Percentiles rank a stretch among this genome's conserved stretches.
Conservation (phyloP, 2,329 filamentous ascomycete species). For the Biscogniauxia marginata region DNA sequence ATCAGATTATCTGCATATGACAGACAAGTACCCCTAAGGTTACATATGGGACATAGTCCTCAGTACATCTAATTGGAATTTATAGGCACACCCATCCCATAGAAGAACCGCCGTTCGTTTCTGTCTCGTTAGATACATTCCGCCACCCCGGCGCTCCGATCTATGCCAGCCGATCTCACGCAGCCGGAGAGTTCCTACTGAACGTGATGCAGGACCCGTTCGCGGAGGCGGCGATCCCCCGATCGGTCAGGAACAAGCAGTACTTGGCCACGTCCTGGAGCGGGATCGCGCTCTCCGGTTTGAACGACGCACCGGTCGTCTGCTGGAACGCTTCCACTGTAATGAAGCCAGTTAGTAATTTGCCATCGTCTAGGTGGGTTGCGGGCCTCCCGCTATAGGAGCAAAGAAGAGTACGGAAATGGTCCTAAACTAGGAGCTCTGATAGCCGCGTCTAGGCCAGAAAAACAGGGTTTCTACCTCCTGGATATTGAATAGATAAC, state of each 20-base stretch:
- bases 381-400: too few species aligned
- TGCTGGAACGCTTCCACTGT: not conserved
- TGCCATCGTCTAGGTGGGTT: not conserved
- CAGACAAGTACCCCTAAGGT: too few species aligned
- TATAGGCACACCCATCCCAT: too few species aligned
- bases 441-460: not conserved
- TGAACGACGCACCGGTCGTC: conserved; percentile 12
- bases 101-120: too few species aligned
- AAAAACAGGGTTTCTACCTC: not conserved
- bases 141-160: too few species aligned
- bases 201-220: conserved; percentile 15
- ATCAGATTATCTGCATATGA: too few species aligned
- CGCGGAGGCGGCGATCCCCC: conserved; percentile 6
- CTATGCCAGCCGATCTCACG: too few species aligned
- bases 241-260: conserved; percentile 17
- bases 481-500: not conserved
- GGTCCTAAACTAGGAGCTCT: too few species aligned
- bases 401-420: too few species aligned
- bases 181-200: conserved; percentile 15
- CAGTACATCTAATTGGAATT: too few species aligned
- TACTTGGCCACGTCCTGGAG: conserved; percentile 35
- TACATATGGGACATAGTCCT: too few species aligned
- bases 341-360: not conserved
- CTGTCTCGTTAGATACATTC: too few species aligned
- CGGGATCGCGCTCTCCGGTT: conserved; percentile 32